Evolutionary conservation across 805 yeast genomes (phyloP), one percentile per base, ranked within the genome.

Genomic region (Saccharomycopsis capsularis): DNA sequence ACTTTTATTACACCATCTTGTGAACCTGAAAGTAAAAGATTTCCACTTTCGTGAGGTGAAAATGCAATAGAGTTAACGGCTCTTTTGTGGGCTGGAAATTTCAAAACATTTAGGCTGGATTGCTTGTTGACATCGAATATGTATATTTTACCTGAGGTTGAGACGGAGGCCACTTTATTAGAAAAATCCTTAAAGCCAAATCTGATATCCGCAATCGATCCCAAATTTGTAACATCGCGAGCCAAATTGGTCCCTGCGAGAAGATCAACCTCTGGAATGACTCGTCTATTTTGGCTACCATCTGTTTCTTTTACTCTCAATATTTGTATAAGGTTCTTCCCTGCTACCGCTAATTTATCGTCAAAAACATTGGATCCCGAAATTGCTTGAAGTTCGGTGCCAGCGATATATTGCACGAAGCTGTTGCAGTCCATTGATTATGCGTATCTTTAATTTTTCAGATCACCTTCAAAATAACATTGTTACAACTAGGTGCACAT

Each of bases 1-100:
- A 85, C 61, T 56, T 82, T 81, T 52, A 85, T 78, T 16, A 80
- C 70, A 3, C 93, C 93, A 66, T 85, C 93, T 64, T 85, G 93
- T 0, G 90, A 82, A 2, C 93, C 95, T 1, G 82, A 75, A 2
- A 77, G 56, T 15, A 78, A 54, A 18, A 67, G 57, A 56, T 70
- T 68, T 13, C 55, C 54, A 3, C 63, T 59, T 22, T 62, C 62
- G 32, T 62, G 57, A 25, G 70, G 71, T 29, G 62, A 63, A 56
- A 73, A 73, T 24, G 68, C 69, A 4, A 74, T 59, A 0, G 74
- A 61, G 45, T 74, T 74, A 19, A 73, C 74, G 0, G 78, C 74
- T 55, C 78, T 58, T 19, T 66, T 64, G 50, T 73, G 78, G 41
- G 73, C 76, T 27, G 57, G 59, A 30, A 71, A 59, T 48, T 56